Base-by-base conservation (phyloP, 495 filamentous ascomycete species). In the Acidiella bohemica region DNA sequence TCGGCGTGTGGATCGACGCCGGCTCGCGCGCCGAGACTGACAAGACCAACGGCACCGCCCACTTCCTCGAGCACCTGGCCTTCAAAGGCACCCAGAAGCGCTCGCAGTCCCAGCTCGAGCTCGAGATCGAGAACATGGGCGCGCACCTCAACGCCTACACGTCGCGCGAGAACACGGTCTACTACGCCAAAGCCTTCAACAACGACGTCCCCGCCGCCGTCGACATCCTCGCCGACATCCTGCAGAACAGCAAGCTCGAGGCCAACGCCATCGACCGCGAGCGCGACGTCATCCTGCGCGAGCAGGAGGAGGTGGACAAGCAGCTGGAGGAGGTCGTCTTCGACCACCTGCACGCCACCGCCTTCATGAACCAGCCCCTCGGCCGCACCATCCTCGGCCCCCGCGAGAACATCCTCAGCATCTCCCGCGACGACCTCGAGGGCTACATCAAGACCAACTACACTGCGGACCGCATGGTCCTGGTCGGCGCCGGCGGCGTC, bases 81-180 rank as follows among this genome's bases (percentile, higher is more conserved):
- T 99, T 99, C 75, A 99, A 99, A 80, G 90, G 90, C 50, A 97
- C 90, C 46, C 72, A 77, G 65, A 93, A 80, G 64, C 75, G 90
- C 56, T 84, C 79, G 29, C 92, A 96, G 64, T 78, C 88, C 57
- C 90, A 96, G 65, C 67, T 99, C 62, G 90, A 99, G 70, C 78
- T 99, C 34, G 92, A 99, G 69, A 94, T 99, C 53, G 90, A 99
- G 71, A 96, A 99, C 68, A 93, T 96, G 86, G 90, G 90, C 59
- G 90, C 84, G 47, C 90, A 99, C 68, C 76, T 99, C 46, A 99
- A 99, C 64, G 90, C 90, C 54, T 99, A 99, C 71, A 99, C 90
- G 56, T 95, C 88, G 84, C 80, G 90, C 56, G 90, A 97, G 68
- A 94, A 93, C 72, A 97, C 90, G 50, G 90, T 96, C 58, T 97